Conservation (phyloP, 768 basidiomycete genomes). For the Hygrocybe coccinea region DNA sequence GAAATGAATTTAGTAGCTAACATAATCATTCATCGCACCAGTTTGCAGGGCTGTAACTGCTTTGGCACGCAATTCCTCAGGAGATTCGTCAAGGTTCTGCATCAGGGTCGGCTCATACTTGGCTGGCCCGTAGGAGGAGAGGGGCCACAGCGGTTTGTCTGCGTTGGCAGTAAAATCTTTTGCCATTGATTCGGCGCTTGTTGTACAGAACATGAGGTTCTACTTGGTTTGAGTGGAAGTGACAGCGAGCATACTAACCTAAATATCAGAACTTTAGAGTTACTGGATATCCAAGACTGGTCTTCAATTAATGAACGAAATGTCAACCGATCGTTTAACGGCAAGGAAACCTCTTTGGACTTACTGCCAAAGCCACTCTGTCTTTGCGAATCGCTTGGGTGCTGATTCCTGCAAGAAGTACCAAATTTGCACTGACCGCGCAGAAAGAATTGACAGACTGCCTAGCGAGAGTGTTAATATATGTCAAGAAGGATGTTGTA, state of each 20-base stretch:
- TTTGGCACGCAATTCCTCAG: constrained; percentile 72
- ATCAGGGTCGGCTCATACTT: constrained; percentile 71
- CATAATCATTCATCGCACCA: constrained; percentile 63
- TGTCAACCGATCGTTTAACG: too few relatives aligned
- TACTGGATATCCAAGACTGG: constrained; percentile 37
- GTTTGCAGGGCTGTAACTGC: constrained; percentile 52
- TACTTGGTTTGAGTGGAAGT: constrained; percentile 4
- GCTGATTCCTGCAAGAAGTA: constrained; percentile 59
- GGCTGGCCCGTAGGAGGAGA: constrained; percentile 72
- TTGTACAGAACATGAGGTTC: neutral
- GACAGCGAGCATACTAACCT: constrained; percentile 28
- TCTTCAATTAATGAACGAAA: constrained; percentile 20
- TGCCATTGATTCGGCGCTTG: constrained; percentile 61
- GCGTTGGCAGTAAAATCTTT: constrained; percentile 53
- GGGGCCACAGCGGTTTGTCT: constrained; percentile 75
- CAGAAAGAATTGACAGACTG: constrained; percentile 57
- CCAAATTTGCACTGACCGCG: constrained; percentile 67
- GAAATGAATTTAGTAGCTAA: constrained; percentile 23
- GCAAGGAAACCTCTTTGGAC: neutral
- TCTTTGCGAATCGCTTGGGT: constrained; percentile 27
- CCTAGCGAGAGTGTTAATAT: constrained; percentile 27
- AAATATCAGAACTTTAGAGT: constrained; percentile 33
- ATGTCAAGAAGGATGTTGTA: neutral
- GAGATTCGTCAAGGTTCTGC: constrained; percentile 61
- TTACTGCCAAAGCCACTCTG: neutral